Evolutionary conservation across 148 eudicot species (phyloP), one percentile per base, ranked within the genome.

Genomic region (Fagopyrum tataricum): DNA sequence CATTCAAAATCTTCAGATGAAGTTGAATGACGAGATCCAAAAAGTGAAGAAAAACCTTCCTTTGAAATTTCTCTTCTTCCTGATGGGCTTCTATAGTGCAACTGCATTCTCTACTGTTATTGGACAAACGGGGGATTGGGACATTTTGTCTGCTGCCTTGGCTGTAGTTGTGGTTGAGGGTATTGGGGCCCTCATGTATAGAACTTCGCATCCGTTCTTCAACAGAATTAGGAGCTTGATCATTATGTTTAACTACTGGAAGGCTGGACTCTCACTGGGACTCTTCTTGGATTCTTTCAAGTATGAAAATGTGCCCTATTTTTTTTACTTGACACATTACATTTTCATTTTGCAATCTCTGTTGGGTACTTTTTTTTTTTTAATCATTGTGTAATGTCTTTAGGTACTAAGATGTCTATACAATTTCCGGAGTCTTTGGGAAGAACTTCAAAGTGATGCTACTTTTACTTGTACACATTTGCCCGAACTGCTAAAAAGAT

Each of bases 111-210:
- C 96, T 9, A 94, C 97, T 21, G 88, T 89, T 46, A 91, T 94
- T 71, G 98, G 98, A 73, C 98, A 94, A 79, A 94, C 97, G 1
- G 91, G 98, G 39, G 98, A 91, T 56, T 94, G 98, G 97, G 98
- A 94, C 86, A 90, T 94, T 73, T 78, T 94, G 18, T 84, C 97
- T 37, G 92, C 97, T 77, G 98, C 86, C 26, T 82, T 93, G 76
- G 87, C 97, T 67, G 95, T 89, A 59, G 87, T 87, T 75, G 79
- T 93, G 49, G 97, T 91, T 61, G 98, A 93, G 79, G 98, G 86
- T 66, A 88, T 93, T 74, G 98, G 97, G 71, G 95, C 97, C 76
- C 92, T 93, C 74, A 91, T 84, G 92, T 89, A 91, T 75, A 84
- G 78, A 73, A 80, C 75, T 73, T 86, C 97, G 64, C 56, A 79